Evolutionary conservation across 1,139 yeast genomes (phyloP).

Genomic region (Hemisphaericaspora xylofermentans): DNA sequence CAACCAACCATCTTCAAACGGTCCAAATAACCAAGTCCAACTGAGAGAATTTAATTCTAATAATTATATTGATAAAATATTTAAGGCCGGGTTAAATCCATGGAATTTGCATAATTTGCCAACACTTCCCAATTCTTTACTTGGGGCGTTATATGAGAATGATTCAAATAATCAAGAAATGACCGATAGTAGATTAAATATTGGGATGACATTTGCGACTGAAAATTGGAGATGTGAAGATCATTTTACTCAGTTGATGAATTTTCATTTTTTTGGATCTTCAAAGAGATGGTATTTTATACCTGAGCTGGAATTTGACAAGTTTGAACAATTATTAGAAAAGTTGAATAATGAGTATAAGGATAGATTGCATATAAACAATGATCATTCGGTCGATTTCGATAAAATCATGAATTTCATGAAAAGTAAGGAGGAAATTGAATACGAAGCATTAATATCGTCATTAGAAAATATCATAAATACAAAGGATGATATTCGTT

Average conservation of each 20-base stretch:
- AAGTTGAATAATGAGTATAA: slow-evolving; percentile 18
- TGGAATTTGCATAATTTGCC: slow-evolving; percentile 78
- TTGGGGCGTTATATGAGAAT: slow-evolving; percentile 33
- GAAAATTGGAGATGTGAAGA: slow-evolving; percentile 79
- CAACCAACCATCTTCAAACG: neutral
- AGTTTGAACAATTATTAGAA: slow-evolving; percentile 51
- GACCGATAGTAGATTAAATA: slow-evolving; percentile 28
- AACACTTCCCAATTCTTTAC: slow-evolving; percentile 51
- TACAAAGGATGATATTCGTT: slow-evolving; percentile 25
- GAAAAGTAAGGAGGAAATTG: slow-evolving; percentile 18
- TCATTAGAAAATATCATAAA: slow-evolving; percentile 34
- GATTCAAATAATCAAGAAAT: slow-evolving; percentile 46
- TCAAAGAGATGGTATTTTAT: slow-evolving; percentile 78
- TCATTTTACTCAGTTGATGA: slow-evolving; percentile 65
- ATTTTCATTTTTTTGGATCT: slow-evolving; percentile 71
- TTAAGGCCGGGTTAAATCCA: slow-evolving; percentile 39
- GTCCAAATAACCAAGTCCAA: slow-evolving; percentile 6
- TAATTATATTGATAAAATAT: slow-evolving; percentile 21
- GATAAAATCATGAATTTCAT: slow-evolving; percentile 19
- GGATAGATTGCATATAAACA: slow-evolving; percentile 25
- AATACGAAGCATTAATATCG: slow-evolving; percentile 26
- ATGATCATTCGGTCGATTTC: slow-evolving; percentile 15
- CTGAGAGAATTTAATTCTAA: slow-evolving; percentile 19
- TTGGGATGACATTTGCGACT: slow-evolving; percentile 68
- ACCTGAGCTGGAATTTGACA: slow-evolving; percentile 63